These are phyloP conservation scores for Globisporangium cystogenes DNA, from an alignment of 352 stramenopile genomes.

Conservation along the genomic window DNA sequence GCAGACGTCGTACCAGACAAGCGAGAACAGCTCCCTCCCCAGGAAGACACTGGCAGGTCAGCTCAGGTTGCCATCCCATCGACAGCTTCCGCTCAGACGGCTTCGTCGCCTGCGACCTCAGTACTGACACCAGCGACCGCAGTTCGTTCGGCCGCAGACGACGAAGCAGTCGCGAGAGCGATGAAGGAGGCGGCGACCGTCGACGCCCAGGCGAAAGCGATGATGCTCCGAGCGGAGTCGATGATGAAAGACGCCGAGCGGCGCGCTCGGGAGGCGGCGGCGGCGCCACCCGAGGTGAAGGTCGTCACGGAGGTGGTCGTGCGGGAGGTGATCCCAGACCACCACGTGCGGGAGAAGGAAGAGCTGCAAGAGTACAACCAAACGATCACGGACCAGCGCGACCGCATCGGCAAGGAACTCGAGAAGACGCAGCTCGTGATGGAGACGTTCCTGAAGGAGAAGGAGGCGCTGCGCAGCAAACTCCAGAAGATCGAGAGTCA, in stretches of 20 bases:
- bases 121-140: not conserved
- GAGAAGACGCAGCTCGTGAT: slow-evolving; percentile 67
- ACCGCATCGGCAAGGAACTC: slow-evolving; percentile 69
- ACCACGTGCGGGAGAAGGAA: slow-evolving; percentile 54
- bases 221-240: slow-evolving; percentile 65
- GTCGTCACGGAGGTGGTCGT: slow-evolving; percentile 65
- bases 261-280: slow-evolving; percentile 22
- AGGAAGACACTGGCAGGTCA: not conserved
- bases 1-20: slow-evolving; percentile 6
- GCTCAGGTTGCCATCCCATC: not conserved
- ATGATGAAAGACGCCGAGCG: slow-evolving; percentile 58
- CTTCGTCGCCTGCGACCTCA: not conserved
- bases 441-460: slow-evolving; percentile 32
- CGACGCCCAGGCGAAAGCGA: slow-evolving; percentile 61
- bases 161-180: slow-evolving; percentile 28
- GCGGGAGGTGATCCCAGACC: slow-evolving; percentile 72
- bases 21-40: not conserved
- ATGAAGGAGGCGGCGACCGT: slow-evolving; percentile 44
- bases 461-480: slow-evolving; percentile 30
- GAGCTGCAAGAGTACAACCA: slow-evolving; percentile 64
- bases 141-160: not conserved
- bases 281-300: slow-evolving; percentile 19
- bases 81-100: too few species aligned
- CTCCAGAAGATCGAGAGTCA: slow-evolving; percentile 80
- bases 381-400: slow-evolving; percentile 57